phyloP scores from a whole-genome alignment of 805 yeast genomes.

The Suhomyces xylopsoci region DNA sequence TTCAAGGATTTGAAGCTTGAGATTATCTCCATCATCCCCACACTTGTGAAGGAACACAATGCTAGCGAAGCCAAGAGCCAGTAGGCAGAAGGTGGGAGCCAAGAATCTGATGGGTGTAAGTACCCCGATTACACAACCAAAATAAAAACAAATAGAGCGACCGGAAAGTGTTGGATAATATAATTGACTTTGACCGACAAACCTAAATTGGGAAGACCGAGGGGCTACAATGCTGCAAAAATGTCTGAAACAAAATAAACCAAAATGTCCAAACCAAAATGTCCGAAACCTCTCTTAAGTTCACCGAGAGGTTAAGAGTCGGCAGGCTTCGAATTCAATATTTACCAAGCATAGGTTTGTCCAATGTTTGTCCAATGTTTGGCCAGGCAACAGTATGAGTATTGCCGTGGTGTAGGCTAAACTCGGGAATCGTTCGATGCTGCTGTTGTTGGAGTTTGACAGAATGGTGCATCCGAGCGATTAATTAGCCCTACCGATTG shows the following conservation, averaged over 20 bases:
- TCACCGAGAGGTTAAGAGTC: neutral
- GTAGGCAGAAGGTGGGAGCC: neutral
- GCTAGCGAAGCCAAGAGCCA: neutral
- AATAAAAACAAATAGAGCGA: neutral
- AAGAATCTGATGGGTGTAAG: neutral
- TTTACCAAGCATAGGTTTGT: too few relatives aligned
- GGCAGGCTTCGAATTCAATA: neutral
- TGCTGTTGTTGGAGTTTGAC: neutral
- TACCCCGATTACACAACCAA: neutral
- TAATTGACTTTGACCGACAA: neutral
- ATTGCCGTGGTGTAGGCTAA: neutral
- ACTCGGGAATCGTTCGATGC: neutral
- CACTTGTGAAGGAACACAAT: neutral
- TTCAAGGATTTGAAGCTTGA: too few relatives aligned
- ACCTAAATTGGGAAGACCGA: neutral
- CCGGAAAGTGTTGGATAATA: neutral
- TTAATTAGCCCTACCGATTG: neutral
- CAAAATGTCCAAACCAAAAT: neutral
- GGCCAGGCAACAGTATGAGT: neutral
- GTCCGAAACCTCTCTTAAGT: constrained; percentile 1
- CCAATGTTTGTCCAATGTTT: too few relatives aligned
- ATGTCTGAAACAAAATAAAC: neutral
- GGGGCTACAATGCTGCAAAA: neutral
- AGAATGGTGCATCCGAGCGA: neutral
- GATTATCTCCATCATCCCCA: neutral